Percentiles rank a stretch among this genome's conserved stretches.
These are phyloP conservation scores for Candida easanensis DNA, from an alignment of 805 yeast genomes.

Conservation along the genomic window DNA sequence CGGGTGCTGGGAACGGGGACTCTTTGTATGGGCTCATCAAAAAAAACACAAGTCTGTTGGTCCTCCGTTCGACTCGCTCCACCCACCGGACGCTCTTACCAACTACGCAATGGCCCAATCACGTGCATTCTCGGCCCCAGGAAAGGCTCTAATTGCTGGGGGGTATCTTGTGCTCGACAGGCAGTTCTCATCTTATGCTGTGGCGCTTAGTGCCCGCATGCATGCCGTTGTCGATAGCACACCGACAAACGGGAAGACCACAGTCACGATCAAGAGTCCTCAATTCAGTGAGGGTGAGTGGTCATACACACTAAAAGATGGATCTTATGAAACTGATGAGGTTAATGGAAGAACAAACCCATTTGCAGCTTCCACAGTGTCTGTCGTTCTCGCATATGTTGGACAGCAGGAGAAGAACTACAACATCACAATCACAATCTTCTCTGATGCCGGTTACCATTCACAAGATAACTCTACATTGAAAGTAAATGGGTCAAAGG, in stretches of 20 bases:
- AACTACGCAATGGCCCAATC: not conserved
- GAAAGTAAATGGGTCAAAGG: slow-evolving; percentile 33
- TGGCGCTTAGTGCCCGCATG: slow-evolving; percentile 89
- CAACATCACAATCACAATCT: slow-evolving; percentile 52
- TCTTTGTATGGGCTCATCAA: too few relatives aligned
- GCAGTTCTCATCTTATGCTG: slow-evolving; percentile 67
- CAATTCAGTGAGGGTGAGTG: slow-evolving; percentile 75
- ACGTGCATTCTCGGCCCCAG: slow-evolving; percentile 77
- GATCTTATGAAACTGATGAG: slow-evolving; percentile 26
- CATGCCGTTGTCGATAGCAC: slow-evolving; percentile 54
- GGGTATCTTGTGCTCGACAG: slow-evolving; percentile 91
- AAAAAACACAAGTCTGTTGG: too few relatives aligned
- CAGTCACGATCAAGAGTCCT: slow-evolving; percentile 59
- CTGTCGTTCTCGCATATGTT: slow-evolving; percentile 53
- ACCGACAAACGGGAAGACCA: not conserved
- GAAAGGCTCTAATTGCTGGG: slow-evolving; percentile 91
- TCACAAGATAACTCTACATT: slow-evolving; percentile 54
- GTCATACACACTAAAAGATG: slow-evolving; percentile 43
- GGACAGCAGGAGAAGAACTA: slow-evolving; percentile 22
- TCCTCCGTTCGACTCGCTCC: too few relatives aligned
- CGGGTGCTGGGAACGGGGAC: too few relatives aligned
- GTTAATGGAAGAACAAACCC: slow-evolving; percentile 52
- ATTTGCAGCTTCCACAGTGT: slow-evolving; percentile 64
- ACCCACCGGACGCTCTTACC: not conserved
- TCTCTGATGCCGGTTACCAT: slow-evolving; percentile 87